Conservation (phyloP, 2,329 filamentous ascomycete genomes). For the Pseudocercospora vitis region DNA sequence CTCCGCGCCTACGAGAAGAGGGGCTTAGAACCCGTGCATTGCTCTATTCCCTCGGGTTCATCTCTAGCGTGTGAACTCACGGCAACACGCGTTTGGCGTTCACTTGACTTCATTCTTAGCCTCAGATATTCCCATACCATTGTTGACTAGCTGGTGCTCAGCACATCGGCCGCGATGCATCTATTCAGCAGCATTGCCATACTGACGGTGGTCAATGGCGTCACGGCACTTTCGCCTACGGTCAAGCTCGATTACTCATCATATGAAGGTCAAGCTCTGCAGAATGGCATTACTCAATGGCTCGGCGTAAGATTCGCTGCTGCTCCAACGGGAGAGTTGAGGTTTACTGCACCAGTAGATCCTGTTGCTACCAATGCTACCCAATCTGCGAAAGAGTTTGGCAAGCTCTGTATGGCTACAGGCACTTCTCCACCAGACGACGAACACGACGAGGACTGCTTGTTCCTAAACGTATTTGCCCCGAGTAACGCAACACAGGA, state of each 20-base stretch:
- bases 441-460: constrained; percentile 63
- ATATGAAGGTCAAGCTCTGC: constrained; percentile 59
- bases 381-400: constrained; percentile 56
- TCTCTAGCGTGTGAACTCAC: not conserved
- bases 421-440: constrained; percentile 22
- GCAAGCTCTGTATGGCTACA: constrained; percentile 40
- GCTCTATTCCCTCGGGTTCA: not conserved
- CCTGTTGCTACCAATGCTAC: constrained; percentile 48
- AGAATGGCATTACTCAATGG: constrained; percentile 67
- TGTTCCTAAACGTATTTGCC: constrained; percentile 66
- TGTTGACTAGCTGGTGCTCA: not conserved
- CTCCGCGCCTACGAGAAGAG: not conserved
- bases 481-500: constrained; percentile 53
- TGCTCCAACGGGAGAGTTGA: constrained; percentile 62
- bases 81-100: not conserved
- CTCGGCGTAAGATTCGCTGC: constrained; percentile 74
- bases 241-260: constrained; percentile 67
- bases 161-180: not conserved
- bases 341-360: constrained; percentile 68
- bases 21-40: not conserved
- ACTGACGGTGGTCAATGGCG: not conserved
- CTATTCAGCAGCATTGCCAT: not conserved
- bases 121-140: not conserved
- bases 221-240: constrained; percentile 39
- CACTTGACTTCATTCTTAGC: not conserved